These are phyloP conservation scores for Pichia sp. DNA, from an alignment of 1,139 yeast genomes.

Conservation along the genomic window DNA sequence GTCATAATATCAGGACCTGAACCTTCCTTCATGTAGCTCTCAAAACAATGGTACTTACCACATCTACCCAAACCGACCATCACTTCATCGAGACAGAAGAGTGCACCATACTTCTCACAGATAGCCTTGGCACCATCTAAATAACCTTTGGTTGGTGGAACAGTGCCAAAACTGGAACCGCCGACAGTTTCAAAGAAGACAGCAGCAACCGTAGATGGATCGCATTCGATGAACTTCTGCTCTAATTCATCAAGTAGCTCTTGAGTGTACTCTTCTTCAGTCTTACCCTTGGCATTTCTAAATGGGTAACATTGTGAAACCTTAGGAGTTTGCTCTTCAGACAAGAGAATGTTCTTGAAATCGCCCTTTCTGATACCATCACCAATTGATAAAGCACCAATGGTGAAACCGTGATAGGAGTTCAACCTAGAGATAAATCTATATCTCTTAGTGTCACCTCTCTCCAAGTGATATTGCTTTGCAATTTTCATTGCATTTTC, in stretches of 20 bases:
- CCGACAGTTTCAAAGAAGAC: slow-evolving; percentile 51
- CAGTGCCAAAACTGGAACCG: slow-evolving; percentile 54
- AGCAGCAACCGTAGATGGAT: slow-evolving; percentile 48
- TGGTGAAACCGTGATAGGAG: slow-evolving; percentile 54
- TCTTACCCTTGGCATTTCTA: slow-evolving; percentile 37
- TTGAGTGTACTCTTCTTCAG: slow-evolving; percentile 42
- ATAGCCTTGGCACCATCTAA: slow-evolving; percentile 36
- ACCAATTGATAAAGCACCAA: slow-evolving; percentile 46
- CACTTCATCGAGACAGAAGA: slow-evolving; percentile 41
- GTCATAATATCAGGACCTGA: slow-evolving; percentile 56
- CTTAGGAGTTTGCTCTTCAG: slow-evolving; percentile 38
- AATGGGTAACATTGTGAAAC: slow-evolving; percentile 44
- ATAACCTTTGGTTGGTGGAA: slow-evolving; percentile 46
- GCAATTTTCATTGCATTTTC: slow-evolving; percentile 48
- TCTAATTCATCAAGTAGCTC: slow-evolving; percentile 44
- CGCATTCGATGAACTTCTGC: slow-evolving; percentile 41
- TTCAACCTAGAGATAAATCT: slow-evolving; percentile 47
- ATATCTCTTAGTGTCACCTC: slow-evolving; percentile 40
- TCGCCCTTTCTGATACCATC: slow-evolving; percentile 36
- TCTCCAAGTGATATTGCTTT: slow-evolving; percentile 49
- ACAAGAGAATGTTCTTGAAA: slow-evolving; percentile 36
- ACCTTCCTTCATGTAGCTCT: slow-evolving; percentile 39
- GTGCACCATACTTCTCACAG: slow-evolving; percentile 40
- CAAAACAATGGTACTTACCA: slow-evolving; percentile 32
- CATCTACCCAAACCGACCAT: slow-evolving; percentile 47